Conservation (phyloP, 345 rosid genomes). For the Aegle marmelos region DNA sequence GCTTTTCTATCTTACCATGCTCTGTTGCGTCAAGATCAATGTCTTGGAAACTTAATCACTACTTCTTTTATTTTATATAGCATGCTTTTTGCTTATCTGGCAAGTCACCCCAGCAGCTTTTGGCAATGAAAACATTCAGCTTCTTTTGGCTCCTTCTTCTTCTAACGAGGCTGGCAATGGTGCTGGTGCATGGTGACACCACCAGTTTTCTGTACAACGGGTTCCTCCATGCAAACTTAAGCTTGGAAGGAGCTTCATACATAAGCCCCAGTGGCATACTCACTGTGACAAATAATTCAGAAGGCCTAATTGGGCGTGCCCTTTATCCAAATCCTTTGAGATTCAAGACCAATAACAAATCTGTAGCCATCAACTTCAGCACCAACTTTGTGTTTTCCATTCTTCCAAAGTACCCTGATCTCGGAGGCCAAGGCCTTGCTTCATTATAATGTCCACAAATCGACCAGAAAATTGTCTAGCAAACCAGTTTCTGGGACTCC, state of each 20-base stretch:
- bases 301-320: not conserved
- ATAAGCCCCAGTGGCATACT: not conserved
- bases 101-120: not conserved
- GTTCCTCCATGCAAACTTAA: not conserved
- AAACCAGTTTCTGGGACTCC: not conserved
- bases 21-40: not conserved
- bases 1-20: not conserved
- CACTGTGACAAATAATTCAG: not conserved
- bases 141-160: too few species aligned
- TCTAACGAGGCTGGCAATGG: not conserved
- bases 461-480: not conserved
- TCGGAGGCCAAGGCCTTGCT: conserved; percentile 40
- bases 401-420: conserved; percentile 22
- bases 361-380: conserved; percentile 24
- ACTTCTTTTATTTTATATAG: not conserved
- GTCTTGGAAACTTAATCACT: not conserved
- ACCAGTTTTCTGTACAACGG: not conserved
- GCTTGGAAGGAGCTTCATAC: not conserved
- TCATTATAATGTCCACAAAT: conserved; percentile 31
- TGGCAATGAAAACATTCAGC: not conserved
- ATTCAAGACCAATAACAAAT: not conserved
- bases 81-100: not conserved
- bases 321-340: not conserved
- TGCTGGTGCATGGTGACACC: not conserved
- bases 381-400: conserved; percentile 37